Conservation (phyloP, 2,329 filamentous ascomycete species). For the Cytospora chrysosperma region DNA sequence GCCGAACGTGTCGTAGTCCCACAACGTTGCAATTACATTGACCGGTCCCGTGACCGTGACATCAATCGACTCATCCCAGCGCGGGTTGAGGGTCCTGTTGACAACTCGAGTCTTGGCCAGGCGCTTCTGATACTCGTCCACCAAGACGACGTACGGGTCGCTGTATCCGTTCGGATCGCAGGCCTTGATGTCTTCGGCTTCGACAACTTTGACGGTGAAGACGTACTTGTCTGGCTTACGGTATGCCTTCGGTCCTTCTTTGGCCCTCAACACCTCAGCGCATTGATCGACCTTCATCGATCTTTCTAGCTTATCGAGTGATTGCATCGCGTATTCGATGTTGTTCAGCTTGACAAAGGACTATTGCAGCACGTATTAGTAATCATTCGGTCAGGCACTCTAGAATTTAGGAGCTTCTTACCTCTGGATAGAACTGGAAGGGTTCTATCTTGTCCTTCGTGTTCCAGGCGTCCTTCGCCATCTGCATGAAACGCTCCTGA, state of each 20-base stretch:
- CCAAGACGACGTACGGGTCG: constrained; percentile 94
- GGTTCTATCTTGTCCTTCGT: constrained; percentile 92
- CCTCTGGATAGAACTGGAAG: constrained; percentile 94
- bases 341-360: constrained; percentile 98
- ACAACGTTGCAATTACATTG: constrained; percentile 94
- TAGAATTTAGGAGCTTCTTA: constrained; percentile 40
- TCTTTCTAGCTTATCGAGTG: constrained; percentile 86
- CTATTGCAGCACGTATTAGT: constrained; percentile 43
- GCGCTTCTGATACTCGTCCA: constrained; percentile 96
- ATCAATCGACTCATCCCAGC: constrained; percentile 96
- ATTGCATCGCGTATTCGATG: constrained; percentile 89
- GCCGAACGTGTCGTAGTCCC: constrained; percentile 97
- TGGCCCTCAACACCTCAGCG: constrained; percentile 73
- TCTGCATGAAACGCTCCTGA: constrained; percentile 89
- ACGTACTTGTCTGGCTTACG: constrained; percentile 84
- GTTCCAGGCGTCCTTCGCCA: constrained; percentile 90
- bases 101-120: constrained; percentile 93
- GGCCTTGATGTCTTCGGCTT: constrained; percentile 96
- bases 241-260: constrained; percentile 63
- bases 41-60: constrained; percentile 89
- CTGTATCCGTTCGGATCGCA: constrained; percentile 93
- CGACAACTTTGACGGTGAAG: constrained; percentile 98
- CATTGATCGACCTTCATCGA: constrained; percentile 90
- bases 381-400: background rate
- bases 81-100: constrained; percentile 84